These are phyloP conservation scores for Xylaria cubensis DNA, from an alignment of 495 filamentous ascomycete genomes.

Conservation along the genomic window DNA sequence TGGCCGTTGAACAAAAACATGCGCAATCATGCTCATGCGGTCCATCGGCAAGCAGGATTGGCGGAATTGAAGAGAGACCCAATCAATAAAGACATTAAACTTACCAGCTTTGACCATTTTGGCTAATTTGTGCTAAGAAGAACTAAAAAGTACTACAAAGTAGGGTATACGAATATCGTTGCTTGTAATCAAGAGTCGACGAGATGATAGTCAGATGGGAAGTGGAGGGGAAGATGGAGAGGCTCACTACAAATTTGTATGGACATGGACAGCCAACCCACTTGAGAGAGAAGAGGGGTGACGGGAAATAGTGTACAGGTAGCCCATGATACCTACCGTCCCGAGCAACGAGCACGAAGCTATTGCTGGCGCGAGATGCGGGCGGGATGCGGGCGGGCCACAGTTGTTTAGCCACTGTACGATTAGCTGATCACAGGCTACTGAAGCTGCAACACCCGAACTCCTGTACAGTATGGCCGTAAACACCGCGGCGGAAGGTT, in stretches of 20 bases:
- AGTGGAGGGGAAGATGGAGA: conserved; percentile 30
- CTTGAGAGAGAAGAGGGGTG: conserved; percentile 29
- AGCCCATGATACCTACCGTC: conserved; percentile 2
- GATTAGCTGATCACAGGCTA: background rate
- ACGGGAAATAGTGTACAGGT: conserved; percentile 4
- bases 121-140: conserved; percentile 39
- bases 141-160: conserved; percentile 22
- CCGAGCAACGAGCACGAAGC: background rate
- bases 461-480: conserved; percentile 8
- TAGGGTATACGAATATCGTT: conserved; percentile 25
- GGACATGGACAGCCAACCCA: conserved; percentile 28
- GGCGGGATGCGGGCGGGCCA: background rate
- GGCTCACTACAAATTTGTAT: conserved; percentile 40
- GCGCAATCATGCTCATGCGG: conserved; percentile 48
- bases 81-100: conserved; percentile 47
- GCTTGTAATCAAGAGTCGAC: conserved; percentile 29
- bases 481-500: conserved; percentile 13
- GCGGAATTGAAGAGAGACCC: conserved; percentile 36
- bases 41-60: conserved; percentile 40
- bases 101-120: conserved; percentile 97
- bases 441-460: background rate
- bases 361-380: background rate
- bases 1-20: conserved; percentile 35
- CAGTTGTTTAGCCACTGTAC: conserved; percentile 11
- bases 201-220: conserved; percentile 25